Evolutionary conservation across 139 green algal species (phyloP).

Genomic region (Chlorella sp.): DNA sequence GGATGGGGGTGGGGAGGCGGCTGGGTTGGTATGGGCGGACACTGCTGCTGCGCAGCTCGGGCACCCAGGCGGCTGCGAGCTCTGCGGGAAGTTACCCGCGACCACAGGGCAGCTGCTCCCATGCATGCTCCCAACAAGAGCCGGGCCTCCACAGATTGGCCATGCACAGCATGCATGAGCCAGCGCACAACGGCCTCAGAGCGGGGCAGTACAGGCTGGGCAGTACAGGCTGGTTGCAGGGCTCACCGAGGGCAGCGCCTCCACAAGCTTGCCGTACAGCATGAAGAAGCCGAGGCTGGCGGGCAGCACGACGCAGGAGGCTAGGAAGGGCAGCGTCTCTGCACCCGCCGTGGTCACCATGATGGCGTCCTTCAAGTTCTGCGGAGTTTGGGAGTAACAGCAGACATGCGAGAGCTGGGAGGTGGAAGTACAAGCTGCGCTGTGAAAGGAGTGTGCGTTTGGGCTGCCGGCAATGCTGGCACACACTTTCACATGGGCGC

Average conservation of each 20-base stretch:
- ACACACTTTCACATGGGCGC: no score
- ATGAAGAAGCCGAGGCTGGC: conserved; percentile 82
- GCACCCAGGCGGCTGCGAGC: no score
- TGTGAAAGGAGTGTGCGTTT: no score
- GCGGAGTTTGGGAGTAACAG: not conserved
- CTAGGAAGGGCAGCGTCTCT: conserved; percentile 87
- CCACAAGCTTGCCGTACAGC: conserved; percentile 54
- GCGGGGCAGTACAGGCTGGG: no score
- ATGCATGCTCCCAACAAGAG: no score
- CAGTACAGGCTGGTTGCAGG: conserved; percentile 54
- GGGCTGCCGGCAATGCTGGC: no score
- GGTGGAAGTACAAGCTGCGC: no score
- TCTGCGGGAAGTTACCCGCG: no score
- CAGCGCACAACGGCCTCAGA: no score
- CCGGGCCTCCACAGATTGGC: not conserved
- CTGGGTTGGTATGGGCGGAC: no score
- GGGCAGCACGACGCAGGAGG: conserved; percentile 81
- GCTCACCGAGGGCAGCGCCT: conserved; percentile 57
- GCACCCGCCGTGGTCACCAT: conserved; percentile 83
- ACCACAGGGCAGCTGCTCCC: no score
- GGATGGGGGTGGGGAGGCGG: not conserved
- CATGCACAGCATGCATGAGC: not conserved
- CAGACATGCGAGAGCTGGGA: not conserved
- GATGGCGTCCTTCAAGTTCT: conserved; percentile 85
- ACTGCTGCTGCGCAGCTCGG: no score